Conservation (phyloP, 2,329 filamentous ascomycete species). For the Paracorniculantispora psalliotae region DNA sequence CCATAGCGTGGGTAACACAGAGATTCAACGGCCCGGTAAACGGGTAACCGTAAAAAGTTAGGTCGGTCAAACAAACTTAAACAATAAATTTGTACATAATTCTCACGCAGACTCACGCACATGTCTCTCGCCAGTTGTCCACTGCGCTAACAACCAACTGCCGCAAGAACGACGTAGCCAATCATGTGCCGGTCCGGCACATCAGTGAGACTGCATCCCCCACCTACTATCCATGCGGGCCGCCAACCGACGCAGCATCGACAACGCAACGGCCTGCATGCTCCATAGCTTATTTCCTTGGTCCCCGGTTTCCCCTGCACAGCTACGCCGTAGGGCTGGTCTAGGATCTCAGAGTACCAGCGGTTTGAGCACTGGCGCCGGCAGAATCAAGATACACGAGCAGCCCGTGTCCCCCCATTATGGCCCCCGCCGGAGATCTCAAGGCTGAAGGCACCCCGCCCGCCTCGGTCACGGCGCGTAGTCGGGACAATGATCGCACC, state of each 20-base stretch:
- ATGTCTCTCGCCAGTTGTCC: too few species aligned
- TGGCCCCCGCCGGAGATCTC: not conserved
- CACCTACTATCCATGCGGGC: not conserved
- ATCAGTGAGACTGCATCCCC: not conserved
- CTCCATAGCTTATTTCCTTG: constrained; percentile 7
- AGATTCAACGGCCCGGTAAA: too few species aligned
- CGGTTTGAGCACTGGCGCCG: not conserved
- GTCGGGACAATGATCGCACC: not conserved
- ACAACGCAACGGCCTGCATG: constrained; percentile 9
- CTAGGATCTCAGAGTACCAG: not conserved
- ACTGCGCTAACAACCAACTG: not conserved
- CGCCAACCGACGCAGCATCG: constrained; percentile 7
- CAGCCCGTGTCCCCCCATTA: not conserved
- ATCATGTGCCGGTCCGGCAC: not conserved
- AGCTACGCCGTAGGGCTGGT: not conserved
- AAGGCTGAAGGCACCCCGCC: not conserved
- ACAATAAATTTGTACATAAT: too few species aligned
- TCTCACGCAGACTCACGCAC: too few species aligned
- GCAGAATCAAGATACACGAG: not conserved
- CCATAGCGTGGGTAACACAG: too few species aligned
- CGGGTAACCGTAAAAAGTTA: too few species aligned
- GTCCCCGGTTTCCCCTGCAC: not conserved
- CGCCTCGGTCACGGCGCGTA: not conserved
- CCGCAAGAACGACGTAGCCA: constrained; percentile 9
- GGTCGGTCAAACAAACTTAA: too few species aligned